Conservation (phyloP, 768 basidiomycete species). For the Tylopilus intermedius region DNA sequence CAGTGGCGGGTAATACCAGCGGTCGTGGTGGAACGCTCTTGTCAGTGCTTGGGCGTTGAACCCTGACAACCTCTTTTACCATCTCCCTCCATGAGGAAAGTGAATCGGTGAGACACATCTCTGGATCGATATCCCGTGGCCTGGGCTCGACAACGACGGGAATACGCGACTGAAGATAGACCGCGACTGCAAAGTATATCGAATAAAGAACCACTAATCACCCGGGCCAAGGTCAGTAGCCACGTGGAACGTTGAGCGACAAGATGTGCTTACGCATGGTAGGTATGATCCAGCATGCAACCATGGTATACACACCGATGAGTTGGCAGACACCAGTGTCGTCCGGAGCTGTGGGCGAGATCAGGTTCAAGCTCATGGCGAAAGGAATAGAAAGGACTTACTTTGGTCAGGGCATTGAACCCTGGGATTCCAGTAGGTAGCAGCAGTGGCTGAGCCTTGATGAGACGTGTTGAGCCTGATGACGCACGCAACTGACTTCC, state of each 20-base stretch:
- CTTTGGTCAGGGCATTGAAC: slow-evolving; percentile 44
- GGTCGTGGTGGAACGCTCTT: not conserved
- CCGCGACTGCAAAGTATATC: slow-evolving; percentile 35
- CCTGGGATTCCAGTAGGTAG: slow-evolving; percentile 38
- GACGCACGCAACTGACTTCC: not conserved
- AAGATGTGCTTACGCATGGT: slow-evolving; percentile 39
- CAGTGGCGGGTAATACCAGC: slow-evolving; percentile 8
- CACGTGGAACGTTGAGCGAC: not conserved
- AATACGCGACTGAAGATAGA: slow-evolving; percentile 33
- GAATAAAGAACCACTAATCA: slow-evolving; percentile 41
- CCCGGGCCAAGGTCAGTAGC: slow-evolving; percentile 3
- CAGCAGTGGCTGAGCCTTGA: slow-evolving; percentile 40
- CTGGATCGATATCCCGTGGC: slow-evolving; percentile 12
- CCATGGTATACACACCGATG: slow-evolving; percentile 43
- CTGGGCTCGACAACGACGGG: slow-evolving; percentile 16
- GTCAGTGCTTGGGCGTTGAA: not conserved
- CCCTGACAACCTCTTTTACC: not conserved
- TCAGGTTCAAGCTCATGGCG: not conserved
- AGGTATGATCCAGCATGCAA: slow-evolving; percentile 53
- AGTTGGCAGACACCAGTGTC: slow-evolving; percentile 43
- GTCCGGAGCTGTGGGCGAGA: slow-evolving; percentile 31
- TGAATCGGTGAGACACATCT: slow-evolving; percentile 13
- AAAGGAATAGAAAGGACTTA: slow-evolving; percentile 17
- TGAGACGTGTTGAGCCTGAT: not conserved
- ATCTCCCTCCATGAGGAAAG: slow-evolving; percentile 5